Percentiles rank a stretch among this genome's conserved stretches.
These are phyloP conservation scores for Colletotrichum lini DNA, from an alignment of 2,329 filamentous ascomycete genomes.

Conservation along the genomic window DNA sequence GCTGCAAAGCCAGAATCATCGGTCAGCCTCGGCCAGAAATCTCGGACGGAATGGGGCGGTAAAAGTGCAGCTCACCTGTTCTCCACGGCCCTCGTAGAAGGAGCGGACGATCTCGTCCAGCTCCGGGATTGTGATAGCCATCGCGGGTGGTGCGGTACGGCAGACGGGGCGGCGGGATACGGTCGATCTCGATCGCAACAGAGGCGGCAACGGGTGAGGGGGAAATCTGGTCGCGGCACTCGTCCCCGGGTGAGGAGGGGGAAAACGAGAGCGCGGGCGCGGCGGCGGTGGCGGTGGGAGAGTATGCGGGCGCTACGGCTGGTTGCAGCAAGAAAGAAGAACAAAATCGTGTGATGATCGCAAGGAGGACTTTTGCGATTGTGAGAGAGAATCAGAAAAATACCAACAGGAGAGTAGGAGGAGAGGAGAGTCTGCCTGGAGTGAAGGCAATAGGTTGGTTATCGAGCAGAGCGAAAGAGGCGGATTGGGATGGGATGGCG, in stretches of 20 bases:
- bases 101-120: constrained; percentile 95
- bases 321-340: constrained; percentile 4
- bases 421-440: constrained; percentile 39
- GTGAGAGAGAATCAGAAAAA: constrained; percentile 24
- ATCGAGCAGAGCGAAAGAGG: constrained; percentile 41
- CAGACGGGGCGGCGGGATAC: constrained; percentile 49
- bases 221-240: constrained; percentile 35
- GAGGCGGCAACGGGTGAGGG: constrained; percentile 35
- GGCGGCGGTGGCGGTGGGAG: constrained; percentile 15
- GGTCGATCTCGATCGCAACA: constrained; percentile 44
- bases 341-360: constrained; percentile 10
- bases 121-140: constrained; percentile 87
- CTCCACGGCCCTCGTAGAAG: constrained; percentile 97
- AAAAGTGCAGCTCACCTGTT: constrained; percentile 75
- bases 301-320: constrained; percentile 17
- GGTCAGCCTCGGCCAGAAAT: constrained; percentile 53
- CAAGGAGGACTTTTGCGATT: constrained; percentile 23
- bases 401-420: constrained; percentile 14
- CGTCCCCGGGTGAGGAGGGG: constrained; percentile 42
- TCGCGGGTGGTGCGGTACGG: constrained; percentile 58
- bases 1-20: constrained; percentile 69
- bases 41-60: constrained; percentile 29
- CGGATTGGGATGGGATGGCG: constrained; percentile 42
- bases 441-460: constrained; percentile 39
- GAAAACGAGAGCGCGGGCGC: constrained; percentile 45